Evolutionary conservation across 345 rosid genomes (phyloP).

Genomic region (Eucalyptus urophylla): DNA sequence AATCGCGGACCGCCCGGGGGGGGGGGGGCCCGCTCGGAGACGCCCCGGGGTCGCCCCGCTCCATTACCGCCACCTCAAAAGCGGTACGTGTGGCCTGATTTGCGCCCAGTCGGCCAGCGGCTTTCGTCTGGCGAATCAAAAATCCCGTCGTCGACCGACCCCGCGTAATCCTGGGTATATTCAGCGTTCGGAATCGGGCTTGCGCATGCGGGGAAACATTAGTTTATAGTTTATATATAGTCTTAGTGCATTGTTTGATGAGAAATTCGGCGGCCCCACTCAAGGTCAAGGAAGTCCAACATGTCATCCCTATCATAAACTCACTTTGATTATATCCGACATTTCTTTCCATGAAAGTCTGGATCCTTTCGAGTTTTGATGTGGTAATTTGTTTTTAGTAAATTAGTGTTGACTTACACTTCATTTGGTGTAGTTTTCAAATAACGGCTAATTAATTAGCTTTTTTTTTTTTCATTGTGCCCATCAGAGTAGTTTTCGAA

Average conservation of each 20-base stretch:
- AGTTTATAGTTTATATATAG: background rate
- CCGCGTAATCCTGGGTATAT: background rate
- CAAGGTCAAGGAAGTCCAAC: too few species aligned
- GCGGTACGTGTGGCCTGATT: background rate
- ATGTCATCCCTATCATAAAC: too few species aligned
- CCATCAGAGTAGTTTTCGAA: background rate
- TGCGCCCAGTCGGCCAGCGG: background rate
- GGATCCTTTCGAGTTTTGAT: accelerated
- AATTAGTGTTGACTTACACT: background rate
- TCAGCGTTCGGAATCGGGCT: background rate
- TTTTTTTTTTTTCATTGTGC: background rate
- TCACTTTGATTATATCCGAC: too few species aligned
- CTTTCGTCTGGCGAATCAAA: background rate
- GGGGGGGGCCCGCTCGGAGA: background rate
- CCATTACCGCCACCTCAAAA: background rate
- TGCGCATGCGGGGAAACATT: background rate
- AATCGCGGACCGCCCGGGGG: background rate
- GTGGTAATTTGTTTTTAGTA: too few species aligned
- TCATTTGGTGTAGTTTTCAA: background rate
- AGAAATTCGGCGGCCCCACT: background rate
- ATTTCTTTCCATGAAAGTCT: too few species aligned
- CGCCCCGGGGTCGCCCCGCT: background rate
- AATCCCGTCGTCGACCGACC: background rate
- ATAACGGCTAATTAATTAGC: background rate
- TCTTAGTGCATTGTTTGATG: background rate